phyloP scores from a whole-genome alignment of 2,329 filamentous ascomycete genomes.

The Raffaelea arxii region DNA sequence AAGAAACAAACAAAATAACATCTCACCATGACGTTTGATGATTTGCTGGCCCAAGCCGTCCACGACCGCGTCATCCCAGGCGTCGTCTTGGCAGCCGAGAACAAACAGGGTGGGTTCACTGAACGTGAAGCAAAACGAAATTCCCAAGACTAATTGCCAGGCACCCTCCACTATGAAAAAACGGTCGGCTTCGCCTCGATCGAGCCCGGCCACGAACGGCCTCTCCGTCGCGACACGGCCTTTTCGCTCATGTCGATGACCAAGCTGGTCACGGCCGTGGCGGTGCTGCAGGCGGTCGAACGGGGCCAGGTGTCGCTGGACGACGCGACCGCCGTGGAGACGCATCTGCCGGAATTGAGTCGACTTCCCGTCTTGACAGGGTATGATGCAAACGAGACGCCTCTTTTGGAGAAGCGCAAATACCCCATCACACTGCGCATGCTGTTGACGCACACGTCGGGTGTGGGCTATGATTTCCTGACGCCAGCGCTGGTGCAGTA shows the following conservation, averaged over 20 bases:
- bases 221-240: conserved; percentile 18
- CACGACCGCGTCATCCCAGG: conserved; percentile 11
- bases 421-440: conserved; percentile 11
- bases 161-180: conserved; percentile 17
- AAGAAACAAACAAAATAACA: too few species aligned
- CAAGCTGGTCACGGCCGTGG: conserved; percentile 35
- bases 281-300: conserved; percentile 37
- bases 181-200: conserved; percentile 13
- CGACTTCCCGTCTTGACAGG: conserved; percentile 8
- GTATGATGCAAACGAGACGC: background rate
- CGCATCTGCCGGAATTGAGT: conserved; percentile 13
- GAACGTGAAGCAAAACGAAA: background rate
- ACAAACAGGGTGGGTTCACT: conserved; percentile 7
- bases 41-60: conserved; percentile 12
- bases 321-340: conserved; percentile 28
- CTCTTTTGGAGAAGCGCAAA: conserved; percentile 2
- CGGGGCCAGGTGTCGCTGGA: conserved; percentile 32
- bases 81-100: conserved; percentile 14
- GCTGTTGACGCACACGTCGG: conserved; percentile 10
- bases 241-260: conserved; percentile 25
- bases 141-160: conserved; percentile 5
- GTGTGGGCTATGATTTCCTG: conserved; percentile 12
- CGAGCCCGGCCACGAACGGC: conserved; percentile 7
- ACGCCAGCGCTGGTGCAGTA: conserved; percentile 7
- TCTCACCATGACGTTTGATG: conserved; percentile 9